A percentile compares a stretch with the other conserved stretches of the same genome.
Conservation (phyloP, 352 stramenopile genomes). For the Peronospora tabacina region DNA sequence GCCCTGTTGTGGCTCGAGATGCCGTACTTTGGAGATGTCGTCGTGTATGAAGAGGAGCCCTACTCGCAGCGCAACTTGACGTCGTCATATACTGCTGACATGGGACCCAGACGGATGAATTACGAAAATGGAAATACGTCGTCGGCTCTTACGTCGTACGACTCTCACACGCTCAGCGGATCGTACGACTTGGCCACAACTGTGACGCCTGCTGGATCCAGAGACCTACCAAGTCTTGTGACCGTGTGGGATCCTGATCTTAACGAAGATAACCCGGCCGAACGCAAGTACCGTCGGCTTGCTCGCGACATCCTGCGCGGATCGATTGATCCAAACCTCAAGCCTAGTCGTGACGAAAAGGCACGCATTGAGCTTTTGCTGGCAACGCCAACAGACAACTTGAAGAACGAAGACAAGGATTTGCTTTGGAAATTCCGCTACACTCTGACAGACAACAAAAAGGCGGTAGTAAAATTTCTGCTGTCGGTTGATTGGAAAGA, state of each 20-base stretch:
- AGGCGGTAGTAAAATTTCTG: constrained; percentile 97
- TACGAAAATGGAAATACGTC: constrained; percentile 23
- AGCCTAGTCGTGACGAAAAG: constrained; percentile 93
- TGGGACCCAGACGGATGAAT: constrained; percentile 33
- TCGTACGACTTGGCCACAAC: constrained; percentile 40
- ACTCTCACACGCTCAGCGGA: constrained; percentile 37
- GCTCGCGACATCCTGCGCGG: constrained; percentile 92
- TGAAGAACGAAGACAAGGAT: constrained; percentile 90
- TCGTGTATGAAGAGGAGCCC: constrained; percentile 89
- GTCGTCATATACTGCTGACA: constrained; percentile 46
- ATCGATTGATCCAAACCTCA: constrained; percentile 95
- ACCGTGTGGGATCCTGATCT: constrained; percentile 81
- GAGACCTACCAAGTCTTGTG: constrained; percentile 47
- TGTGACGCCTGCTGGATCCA: constrained; percentile 20
- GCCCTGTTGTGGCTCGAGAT: constrained; percentile 84
- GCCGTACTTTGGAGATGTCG: constrained; percentile 86
- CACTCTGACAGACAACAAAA: constrained; percentile 91
- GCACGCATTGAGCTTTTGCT: constrained; percentile 90
- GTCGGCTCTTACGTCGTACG: constrained; percentile 25
- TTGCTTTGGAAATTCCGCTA: constrained; percentile 96
- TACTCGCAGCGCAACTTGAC: constrained; percentile 72
- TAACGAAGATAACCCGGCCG: constrained; percentile 87
- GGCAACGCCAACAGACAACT: constrained; percentile 88
- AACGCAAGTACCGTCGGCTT: constrained; percentile 98
- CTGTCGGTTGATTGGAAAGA: constrained; percentile 97